Percentiles rank a stretch among this genome's conserved stretches.
These are phyloP conservation scores for Auricularia sp. DNA, from an alignment of 768 basidiomycete species.

Conservation along the genomic window DNA sequence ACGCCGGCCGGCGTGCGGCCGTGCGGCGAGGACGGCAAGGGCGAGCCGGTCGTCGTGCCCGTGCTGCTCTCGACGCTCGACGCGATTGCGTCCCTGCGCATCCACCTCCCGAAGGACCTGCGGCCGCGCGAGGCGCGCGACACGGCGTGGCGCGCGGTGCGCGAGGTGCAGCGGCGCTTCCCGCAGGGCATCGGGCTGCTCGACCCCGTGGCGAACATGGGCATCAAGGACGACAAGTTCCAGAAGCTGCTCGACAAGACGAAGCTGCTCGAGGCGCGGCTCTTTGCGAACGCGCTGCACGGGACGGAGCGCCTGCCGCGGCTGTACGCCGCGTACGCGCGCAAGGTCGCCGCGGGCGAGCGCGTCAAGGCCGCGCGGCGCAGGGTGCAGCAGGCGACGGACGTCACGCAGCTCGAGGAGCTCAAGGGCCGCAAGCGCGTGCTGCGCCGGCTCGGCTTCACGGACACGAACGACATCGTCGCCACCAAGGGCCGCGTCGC, in stretches of 20 bases:
- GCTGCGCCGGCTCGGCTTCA: conserved; percentile 84
- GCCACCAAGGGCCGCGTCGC: conserved; percentile 98
- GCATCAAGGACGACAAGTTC: conserved; percentile 91
- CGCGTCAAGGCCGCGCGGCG: conserved; percentile 71
- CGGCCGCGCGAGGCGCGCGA: conserved; percentile 65
- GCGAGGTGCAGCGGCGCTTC: conserved; percentile 86
- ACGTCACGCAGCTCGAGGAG: conserved; percentile 91
- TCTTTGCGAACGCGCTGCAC: conserved; percentile 71
- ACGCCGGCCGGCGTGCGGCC: conserved; percentile 68
- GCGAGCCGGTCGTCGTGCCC: conserved; percentile 77
- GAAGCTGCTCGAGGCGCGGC: conserved; percentile 73
- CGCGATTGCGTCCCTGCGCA: conserved; percentile 73
- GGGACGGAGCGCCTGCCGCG: conserved; percentile 68
- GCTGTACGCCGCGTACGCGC: conserved; percentile 68
- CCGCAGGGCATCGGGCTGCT: conserved; percentile 78
- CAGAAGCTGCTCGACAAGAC: conserved; percentile 88
- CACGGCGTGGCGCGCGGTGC: conserved; percentile 79
- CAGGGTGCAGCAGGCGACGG: conserved; percentile 80
- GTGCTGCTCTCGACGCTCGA: conserved; percentile 82
- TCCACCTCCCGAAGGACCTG: conserved; percentile 85
- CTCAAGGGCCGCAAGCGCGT: conserved; percentile 93
- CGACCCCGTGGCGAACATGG: conserved; percentile 92
- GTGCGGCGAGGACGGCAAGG: conserved; percentile 59
- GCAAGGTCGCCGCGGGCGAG: conserved; percentile 61
- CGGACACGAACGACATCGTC: conserved; percentile 79